Evolutionary conservation across 75 land plant genomes (phyloP).

Genomic region (Chamaecyparis obtusa): DNA sequence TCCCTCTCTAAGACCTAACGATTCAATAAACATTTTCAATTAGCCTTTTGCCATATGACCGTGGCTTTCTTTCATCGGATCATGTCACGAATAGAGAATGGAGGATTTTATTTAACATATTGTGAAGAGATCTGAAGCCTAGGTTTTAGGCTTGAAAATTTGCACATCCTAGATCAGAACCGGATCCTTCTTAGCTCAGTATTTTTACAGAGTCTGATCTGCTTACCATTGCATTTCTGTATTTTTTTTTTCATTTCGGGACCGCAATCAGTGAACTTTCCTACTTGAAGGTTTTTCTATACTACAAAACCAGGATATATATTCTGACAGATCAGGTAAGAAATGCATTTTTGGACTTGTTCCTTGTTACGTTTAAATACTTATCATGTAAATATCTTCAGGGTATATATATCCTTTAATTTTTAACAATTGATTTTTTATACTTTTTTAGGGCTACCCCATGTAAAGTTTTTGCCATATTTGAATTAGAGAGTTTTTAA

Average conservation of each 20-base stretch:
- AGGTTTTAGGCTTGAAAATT: not conserved
- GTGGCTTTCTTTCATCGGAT: not conserved
- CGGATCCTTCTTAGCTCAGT: not conserved
- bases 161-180: not conserved
- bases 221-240: not conserved
- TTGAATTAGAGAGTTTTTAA: not conserved
- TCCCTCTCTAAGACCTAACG: no score
- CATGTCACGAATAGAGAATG: not conserved
- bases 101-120: not conserved
- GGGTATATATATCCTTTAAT: not conserved
- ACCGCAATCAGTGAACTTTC: not conserved
- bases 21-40: no score
- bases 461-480: not conserved
- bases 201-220: not conserved
- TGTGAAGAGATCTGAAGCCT: not conserved
- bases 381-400: not conserved
- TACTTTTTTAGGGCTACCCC: not conserved
- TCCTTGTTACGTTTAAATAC: not conserved
- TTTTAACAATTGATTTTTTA: not conserved
- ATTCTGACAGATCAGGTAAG: not conserved
- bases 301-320: not conserved
- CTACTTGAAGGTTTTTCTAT: not conserved
- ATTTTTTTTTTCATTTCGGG: not conserved
- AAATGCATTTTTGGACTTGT: not conserved
- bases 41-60: not conserved